phyloP scores from a whole-genome alignment of 352 stramenopile genomes.

The Aphanomyces astaci region DNA sequence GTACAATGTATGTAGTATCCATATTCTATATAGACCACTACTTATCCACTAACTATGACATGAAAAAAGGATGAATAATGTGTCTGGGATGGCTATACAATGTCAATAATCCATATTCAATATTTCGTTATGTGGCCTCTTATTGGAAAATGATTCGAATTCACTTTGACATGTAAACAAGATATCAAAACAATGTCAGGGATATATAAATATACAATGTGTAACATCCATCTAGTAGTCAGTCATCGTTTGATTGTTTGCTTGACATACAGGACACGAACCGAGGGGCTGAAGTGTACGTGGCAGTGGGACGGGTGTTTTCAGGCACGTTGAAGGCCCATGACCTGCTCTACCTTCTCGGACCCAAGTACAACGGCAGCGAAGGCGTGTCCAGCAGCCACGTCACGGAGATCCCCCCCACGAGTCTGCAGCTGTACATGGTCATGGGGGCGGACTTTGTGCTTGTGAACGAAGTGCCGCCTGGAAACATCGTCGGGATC shows the following conservation, averaged over 20 bases:
- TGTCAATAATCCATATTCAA: no score
- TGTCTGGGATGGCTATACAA: no score
- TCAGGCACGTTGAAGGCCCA: slow-evolving; percentile 68
- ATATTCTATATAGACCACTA: no score
- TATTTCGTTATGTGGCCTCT: no score
- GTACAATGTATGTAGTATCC: no score
- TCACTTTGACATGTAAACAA: background rate
- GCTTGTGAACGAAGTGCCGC: slow-evolving; percentile 60
- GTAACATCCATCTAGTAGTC: no score
- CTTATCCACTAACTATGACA: no score
- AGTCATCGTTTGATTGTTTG: no score
- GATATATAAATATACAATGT: no score
- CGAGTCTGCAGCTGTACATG: slow-evolving; percentile 77
- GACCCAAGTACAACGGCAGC: slow-evolving; percentile 86
- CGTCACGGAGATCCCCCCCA: slow-evolving; percentile 41
- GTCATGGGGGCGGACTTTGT: slow-evolving; percentile 89
- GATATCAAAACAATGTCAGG: no score
- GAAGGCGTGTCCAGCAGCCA: slow-evolving; percentile 39
- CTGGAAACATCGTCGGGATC: slow-evolving; percentile 87
- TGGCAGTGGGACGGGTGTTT: slow-evolving; percentile 88
- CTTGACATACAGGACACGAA: slow-evolving; percentile 22
- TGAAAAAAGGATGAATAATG: no score
- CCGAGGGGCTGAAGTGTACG: slow-evolving; percentile 51
- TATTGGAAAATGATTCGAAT: no score
- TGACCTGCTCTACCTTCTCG: slow-evolving; percentile 69